Base-by-base conservation (phyloP, 805 yeast genomes). In the Yarrowia hollandica region DNA sequence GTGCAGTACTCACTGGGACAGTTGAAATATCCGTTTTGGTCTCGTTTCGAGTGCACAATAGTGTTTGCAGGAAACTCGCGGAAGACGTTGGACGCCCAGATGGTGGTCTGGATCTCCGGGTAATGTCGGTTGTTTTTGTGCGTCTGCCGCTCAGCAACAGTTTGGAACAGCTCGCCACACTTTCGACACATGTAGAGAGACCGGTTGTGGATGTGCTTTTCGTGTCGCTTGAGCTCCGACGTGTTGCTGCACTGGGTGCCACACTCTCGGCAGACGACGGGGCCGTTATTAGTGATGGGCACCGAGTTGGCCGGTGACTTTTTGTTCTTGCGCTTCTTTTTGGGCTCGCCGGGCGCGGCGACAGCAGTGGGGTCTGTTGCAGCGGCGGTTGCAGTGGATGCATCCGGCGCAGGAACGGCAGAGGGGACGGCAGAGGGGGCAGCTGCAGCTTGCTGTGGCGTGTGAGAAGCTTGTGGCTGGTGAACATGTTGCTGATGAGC, bases 131-230 rank as follows among this genome's bases (percentile, higher is more conserved):
- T 65, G 58, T 65, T 65, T 34, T 65, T 65, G 60, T 65, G 68
- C 28, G 68, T 65, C 46, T 65, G 68, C 5, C 68, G 56, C 37
- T 65, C 68, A n/a, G 68, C 67, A 12, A 65, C 61, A 8, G 66
- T 62, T 15, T 42, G 55, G 57, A 65, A 65, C 52, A 65, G 61
- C 59, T 64, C 62, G 26, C 67, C 67, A 41, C 68, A 65, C 35
- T 62, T 63, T 16, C 67, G 66, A 42, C 68, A 65, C 56, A 64
- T 62, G 62, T 54, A 65, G 14, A 64, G 59, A 30, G 60, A 56
- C 34, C 60, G 35, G 34, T 61, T 61, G 50, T 65, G 68, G 11
- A 48, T 30, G 31, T 38, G 54, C 54, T 65, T 65, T 26, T 61
- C 62, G 38, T 65, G 68, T 15, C 64, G 61, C 14, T 67, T 62